Percentiles rank a stretch among this genome's conserved stretches.
Evolutionary conservation across 176 grass and related monocot species (phyloP).

Genomic region (Tillandsia leiboldiana): DNA sequence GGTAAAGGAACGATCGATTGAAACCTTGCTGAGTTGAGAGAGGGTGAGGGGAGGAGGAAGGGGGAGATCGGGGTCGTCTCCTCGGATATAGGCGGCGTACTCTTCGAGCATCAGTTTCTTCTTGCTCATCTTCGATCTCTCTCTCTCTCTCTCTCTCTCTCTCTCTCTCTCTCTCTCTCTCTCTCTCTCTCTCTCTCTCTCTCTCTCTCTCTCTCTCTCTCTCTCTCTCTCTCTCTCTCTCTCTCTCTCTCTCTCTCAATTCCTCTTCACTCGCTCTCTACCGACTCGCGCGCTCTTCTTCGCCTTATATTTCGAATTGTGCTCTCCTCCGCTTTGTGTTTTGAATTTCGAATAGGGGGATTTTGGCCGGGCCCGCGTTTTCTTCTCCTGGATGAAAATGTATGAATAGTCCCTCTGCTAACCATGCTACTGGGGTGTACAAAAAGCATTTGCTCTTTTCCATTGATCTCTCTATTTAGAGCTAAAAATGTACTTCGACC

Average conservation of each 20-base stretch:
- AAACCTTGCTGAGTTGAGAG: background rate
- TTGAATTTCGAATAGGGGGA: too few species aligned
- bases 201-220: background rate
- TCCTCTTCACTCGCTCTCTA: background rate
- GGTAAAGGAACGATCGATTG: background rate
- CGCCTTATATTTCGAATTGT: too few species aligned
- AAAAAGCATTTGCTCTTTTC: too few species aligned
- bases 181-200: background rate
- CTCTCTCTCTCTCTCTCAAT: background rate
- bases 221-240: constrained; percentile 1
- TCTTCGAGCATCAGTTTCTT: constrained; percentile 1
- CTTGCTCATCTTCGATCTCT: background rate
- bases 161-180: background rate
- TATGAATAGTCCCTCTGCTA: too few species aligned
- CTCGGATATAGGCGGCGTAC: background rate
- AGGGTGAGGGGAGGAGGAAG: background rate
- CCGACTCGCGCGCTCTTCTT: background rate
- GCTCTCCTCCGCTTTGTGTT: too few species aligned
- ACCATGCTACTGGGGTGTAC: too few species aligned
- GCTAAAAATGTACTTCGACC: too few species aligned
- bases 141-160: background rate
- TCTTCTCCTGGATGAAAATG: too few species aligned
- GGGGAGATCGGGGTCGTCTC: background rate
- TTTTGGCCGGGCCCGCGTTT: too few species aligned
- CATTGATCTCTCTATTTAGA: too few species aligned